Evolutionary conservation across 148 eudicot species (phyloP).

Genomic region (Cornus suecica): DNA sequence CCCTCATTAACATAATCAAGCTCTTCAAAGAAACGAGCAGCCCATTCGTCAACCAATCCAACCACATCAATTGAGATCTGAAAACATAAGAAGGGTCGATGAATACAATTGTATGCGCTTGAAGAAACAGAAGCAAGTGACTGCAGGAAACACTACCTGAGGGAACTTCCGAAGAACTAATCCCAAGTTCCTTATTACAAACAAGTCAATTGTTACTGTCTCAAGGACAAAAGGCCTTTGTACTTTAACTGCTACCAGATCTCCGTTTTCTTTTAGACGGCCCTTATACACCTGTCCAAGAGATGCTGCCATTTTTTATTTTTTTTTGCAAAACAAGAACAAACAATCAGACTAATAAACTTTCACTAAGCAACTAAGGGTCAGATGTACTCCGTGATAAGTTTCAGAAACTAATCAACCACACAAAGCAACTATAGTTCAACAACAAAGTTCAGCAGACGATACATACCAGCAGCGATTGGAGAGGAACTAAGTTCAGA

Average conservation of each 20-base stretch:
- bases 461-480: conserved; percentile 84
- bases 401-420: not conserved
- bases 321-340: conserved; percentile 17
- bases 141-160: conserved; percentile 52
- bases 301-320: conserved; percentile 62
- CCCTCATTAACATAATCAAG: conserved; percentile 98
- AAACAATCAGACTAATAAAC: not conserved
- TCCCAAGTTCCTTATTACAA: conserved; percentile 80
- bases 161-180: conserved; percentile 90
- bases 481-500: conserved; percentile 95
- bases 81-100: conserved; percentile 6
- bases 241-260: conserved; percentile 96
- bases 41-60: conserved; percentile 99
- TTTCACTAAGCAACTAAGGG: conserved; percentile 1
- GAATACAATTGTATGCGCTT: not conserved
- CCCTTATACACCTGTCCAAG: conserved; percentile 99
- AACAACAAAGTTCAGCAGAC: conserved; percentile 4
- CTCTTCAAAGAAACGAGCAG: conserved; percentile 98
- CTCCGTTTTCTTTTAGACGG: conserved; percentile 91
- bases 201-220: conserved; percentile 92
- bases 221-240: conserved; percentile 99
- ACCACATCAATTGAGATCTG: conserved; percentile 94
- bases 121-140: not conserved
- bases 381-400: not conserved
- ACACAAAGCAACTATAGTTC: not conserved